phyloP scores from a whole-genome alignment of 1,284 basidiomycete species.

The Hypsizygus ulmarius region DNA sequence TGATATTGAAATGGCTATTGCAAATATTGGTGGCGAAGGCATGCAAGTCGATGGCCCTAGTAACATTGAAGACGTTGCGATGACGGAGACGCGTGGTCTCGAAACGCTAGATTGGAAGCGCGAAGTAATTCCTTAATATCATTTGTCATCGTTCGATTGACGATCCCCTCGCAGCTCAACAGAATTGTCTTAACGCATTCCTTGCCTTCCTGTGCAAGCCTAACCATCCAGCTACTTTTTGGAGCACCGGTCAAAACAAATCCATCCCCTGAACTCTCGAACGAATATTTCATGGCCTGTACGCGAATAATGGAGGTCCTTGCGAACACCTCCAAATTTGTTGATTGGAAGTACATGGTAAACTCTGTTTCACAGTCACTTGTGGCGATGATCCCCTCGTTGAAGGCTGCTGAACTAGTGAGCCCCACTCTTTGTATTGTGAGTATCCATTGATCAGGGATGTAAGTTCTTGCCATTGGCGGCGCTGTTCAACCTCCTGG shows the following conservation, averaged over 20 bases:
- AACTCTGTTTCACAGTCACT: conserved; percentile 36
- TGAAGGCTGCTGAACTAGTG: conserved; percentile 41
- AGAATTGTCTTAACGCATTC: conserved; percentile 58
- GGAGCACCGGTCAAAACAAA: conserved; percentile 32
- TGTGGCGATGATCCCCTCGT: conserved; percentile 33
- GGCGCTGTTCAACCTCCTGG: conserved; percentile 53
- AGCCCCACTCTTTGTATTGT: conserved; percentile 22
- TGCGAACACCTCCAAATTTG: conserved; percentile 36
- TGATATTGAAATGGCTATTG: conserved; percentile 18
- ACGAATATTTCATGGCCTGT: conserved; percentile 41
- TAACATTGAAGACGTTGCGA: conserved; percentile 35
- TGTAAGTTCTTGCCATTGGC: conserved; percentile 44
- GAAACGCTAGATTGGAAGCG: conserved; percentile 48
- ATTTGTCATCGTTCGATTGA: conserved; percentile 4
- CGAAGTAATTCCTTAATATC: conserved; percentile 42
- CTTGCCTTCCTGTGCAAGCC: conserved; percentile 31
- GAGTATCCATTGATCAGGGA: conserved; percentile 11
- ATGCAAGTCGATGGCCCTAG: conserved; percentile 6
- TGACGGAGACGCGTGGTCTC: conserved; percentile 7
- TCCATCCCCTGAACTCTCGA: conserved; percentile 24
- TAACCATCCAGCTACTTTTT: conserved; percentile 59
- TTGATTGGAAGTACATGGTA: conserved; percentile 33
- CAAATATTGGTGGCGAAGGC: conserved; percentile 20
- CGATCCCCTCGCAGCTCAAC: conserved; percentile 43
- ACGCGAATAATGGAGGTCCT: conserved; percentile 48